These are phyloP conservation scores for Platanthera guangdongensis DNA, from an alignment of 106 monocot species.

Conservation along the genomic window DNA sequence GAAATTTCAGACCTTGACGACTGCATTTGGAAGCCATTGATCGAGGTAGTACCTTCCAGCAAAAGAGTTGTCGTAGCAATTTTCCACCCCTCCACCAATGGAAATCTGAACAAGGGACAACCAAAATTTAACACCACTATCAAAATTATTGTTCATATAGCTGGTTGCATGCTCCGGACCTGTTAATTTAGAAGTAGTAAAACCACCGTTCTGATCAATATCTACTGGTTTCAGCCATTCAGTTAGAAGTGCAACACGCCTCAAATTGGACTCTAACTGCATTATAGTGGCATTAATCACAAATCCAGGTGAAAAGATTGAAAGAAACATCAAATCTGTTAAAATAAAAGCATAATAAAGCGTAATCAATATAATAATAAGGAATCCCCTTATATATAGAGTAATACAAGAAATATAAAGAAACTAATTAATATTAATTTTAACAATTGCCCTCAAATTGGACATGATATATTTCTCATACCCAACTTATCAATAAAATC, in stretches of 20 bases:
- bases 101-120: conserved; percentile 24
- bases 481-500: no score
- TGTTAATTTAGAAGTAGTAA: conserved; percentile 43
- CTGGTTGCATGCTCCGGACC: conserved; percentile 21
- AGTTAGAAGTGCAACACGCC: conserved; percentile 59
- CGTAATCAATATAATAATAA: no score
- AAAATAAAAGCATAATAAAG: no score
- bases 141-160: conserved; percentile 40
- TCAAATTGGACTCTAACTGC: conserved; percentile 80
- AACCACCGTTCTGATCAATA: conserved; percentile 47
- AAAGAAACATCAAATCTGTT: neutral
- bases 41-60: conserved; percentile 75
- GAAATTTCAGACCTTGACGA: conserved; percentile 68
- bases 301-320: neutral
- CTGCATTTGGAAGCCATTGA: conserved; percentile 50
- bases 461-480: no score
- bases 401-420: no score
- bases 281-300: neutral
- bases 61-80: conserved; percentile 72
- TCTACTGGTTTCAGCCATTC: conserved; percentile 83
- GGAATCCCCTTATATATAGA: no score
- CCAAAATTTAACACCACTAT: conserved; percentile 14
- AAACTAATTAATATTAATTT: no score
- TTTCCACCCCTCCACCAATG: conserved; percentile 97
- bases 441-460: no score